Conservation (phyloP, 2,329 filamentous ascomycete species). For the Diplodia scrobiculata region DNA sequence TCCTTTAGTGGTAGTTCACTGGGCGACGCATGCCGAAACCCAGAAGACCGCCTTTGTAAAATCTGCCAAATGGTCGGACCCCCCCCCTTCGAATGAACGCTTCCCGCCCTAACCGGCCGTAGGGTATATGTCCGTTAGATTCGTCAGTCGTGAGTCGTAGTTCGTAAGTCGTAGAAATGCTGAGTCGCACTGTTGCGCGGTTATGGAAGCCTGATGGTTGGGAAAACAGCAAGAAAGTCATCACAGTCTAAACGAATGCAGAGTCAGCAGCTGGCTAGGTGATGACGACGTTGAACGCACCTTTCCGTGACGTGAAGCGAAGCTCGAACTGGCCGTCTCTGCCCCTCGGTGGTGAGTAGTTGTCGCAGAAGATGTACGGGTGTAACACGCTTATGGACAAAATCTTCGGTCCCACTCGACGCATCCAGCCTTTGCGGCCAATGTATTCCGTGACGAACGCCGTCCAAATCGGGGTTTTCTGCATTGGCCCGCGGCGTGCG, state of each 20-base stretch:
- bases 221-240: constrained; percentile 1
- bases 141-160: constrained; percentile 5
- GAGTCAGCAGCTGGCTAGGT: neutral
- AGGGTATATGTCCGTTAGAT: constrained; percentile 8
- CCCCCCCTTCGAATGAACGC: neutral
- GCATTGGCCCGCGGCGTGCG: constrained; percentile 55
- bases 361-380: constrained; percentile 56
- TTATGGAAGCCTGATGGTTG: neutral
- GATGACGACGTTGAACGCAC: constrained; percentile 30
- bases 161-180: constrained; percentile 9
- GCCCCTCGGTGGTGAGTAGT: constrained; percentile 49
- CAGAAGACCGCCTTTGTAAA: neutral
- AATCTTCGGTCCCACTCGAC: constrained; percentile 46
- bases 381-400: constrained; percentile 55
- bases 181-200: neutral
- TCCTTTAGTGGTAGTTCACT: neutral
- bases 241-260: constrained; percentile 10
- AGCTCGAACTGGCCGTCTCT: constrained; percentile 21
- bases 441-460: constrained; percentile 57
- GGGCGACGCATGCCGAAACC: no score
- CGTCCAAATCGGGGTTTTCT: constrained; percentile 63
- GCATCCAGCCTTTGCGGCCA: constrained; percentile 53
- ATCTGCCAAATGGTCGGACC: neutral
- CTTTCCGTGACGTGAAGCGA: constrained; percentile 16
- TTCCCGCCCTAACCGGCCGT: constrained; percentile 2